Conservation (phyloP, 169 alveolate species). For the Eimeria tenella region DNA sequence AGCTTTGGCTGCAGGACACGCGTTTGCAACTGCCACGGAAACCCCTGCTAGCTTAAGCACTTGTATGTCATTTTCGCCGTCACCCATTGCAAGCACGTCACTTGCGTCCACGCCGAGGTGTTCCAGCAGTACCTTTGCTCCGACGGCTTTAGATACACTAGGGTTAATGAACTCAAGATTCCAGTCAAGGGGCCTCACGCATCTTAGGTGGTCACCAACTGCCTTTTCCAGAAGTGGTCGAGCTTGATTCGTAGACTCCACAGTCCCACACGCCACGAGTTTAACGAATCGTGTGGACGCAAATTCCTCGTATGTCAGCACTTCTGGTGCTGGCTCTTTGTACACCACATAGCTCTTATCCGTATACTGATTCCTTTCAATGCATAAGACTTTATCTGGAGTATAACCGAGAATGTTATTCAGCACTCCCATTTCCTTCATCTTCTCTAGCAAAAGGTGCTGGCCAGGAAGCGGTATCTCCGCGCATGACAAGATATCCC, state of each 20-base stretch:
- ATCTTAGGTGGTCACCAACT: conserved; percentile 80
- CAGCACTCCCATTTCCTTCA: conserved; percentile 74
- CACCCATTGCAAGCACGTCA: conserved; percentile 87
- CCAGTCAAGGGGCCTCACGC: conserved; percentile 83
- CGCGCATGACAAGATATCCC: conserved; percentile 66
- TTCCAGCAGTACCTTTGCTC: conserved; percentile 84
- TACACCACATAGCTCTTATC: conserved; percentile 46
- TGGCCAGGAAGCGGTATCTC: conserved; percentile 68
- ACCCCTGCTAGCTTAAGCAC: conserved; percentile 82
- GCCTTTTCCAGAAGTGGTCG: conserved; percentile 80
- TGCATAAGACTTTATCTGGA: conserved; percentile 72
- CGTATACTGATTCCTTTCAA: conserved; percentile 75
- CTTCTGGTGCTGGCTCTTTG: conserved; percentile 73
- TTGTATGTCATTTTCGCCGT: conserved; percentile 89
- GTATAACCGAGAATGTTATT: conserved; percentile 78
- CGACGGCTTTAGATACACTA: conserved; percentile 85
- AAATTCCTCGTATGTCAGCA: conserved; percentile 29
- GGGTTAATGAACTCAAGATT: conserved; percentile 84
- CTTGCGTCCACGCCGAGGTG: conserved; percentile 79
- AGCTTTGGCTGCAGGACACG: conserved; percentile 83
- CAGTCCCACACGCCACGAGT: conserved; percentile 78
- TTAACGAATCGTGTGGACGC: conserved; percentile 68
- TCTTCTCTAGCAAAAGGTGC: conserved; percentile 73
- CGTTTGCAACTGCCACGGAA: conserved; percentile 86
- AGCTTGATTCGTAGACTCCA: conserved; percentile 77